Base-by-base conservation (phyloP, 2,329 filamentous ascomycete genomes). In the Xylaria hypoxylon region DNA sequence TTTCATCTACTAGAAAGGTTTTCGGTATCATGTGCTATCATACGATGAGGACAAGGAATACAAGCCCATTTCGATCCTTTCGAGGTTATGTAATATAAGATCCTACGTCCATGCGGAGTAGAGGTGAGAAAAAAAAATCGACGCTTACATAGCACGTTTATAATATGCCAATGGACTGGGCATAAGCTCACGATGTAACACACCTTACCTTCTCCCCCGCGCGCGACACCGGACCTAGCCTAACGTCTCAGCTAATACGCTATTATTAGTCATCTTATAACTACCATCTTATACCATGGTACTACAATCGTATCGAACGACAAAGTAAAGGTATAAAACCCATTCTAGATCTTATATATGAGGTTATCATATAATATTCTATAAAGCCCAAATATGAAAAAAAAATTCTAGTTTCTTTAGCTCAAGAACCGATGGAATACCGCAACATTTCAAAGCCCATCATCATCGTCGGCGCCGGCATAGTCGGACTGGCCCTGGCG, bases 401-500 rank as follows among this genome's bases (percentile, higher is more conserved):
- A n/a, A n/a, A n/a, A n/a, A n/a, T n/a, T n/a, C n/a, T n/a, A n/a
- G n/a, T n/a, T n/a, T n/a, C n/a, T n/a, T n/a, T n/a, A n/a, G n/a
- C n/a, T n/a, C n/a, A n/a, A n/a, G n/a, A n/a, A n/a, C n/a, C n/a
- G n/a, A n/a, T n/a, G n/a, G n/a, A n/a, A n/a, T n/a, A n/a, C n/a
- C n/a, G n/a, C n/a, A n/a, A n/a, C n/a, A n/a, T n/a, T n/a, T n/a
- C n/a, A n/a, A 51, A 31, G 28, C 28, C 28, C 8, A 8, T 31
- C 5, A 5, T 45, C n/a, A 66, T 66, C 33, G 10, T 66, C 11
- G 62, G 59, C 7, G 63, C 47, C 33, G 67, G 63, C 17, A 58
- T 68, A 10, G 45, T 66, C n/a, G 63, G 63, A 5, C 24, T 67
- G 13, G 8, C 59, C 15, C 64, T 61, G 7, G 63, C 67, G 4